These are phyloP conservation scores for Glycine soja DNA, from an alignment of 306 rosid species.

Conservation along the genomic window DNA sequence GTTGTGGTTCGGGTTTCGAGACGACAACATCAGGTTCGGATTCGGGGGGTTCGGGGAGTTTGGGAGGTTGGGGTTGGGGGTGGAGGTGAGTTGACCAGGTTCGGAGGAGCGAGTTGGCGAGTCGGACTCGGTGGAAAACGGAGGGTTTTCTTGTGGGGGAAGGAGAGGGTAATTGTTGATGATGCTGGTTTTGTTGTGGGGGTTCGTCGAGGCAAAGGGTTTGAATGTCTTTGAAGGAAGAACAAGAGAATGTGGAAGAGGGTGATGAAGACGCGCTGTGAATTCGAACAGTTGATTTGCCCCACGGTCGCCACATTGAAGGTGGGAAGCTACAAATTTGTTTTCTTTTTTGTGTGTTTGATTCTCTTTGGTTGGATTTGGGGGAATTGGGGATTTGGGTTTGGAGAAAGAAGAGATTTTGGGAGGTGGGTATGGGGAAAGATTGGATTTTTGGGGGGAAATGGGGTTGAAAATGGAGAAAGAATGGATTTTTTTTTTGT, in stretches of 20 bases:
- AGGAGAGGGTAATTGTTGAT: not conserved
- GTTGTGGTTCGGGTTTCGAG: not conserved
- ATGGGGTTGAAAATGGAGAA: not conserved
- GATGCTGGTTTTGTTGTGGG: slow-evolving; percentile 4
- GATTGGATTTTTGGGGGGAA: too few species aligned
- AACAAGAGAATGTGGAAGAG: slow-evolving; percentile 61
- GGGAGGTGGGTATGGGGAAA: not conserved
- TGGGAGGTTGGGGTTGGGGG: slow-evolving; percentile 10
- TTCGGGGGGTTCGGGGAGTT: slow-evolving; percentile 8
- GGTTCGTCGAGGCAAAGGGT: slow-evolving; percentile 71
- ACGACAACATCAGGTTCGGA: not conserved
- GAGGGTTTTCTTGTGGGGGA: slow-evolving; percentile 47
- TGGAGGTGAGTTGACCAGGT: slow-evolving; percentile 49
- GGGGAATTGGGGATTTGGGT: too few species aligned
- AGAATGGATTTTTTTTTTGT: not conserved
- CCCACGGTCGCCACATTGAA: slow-evolving; percentile 95
- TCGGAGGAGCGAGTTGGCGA: slow-evolving; percentile 69
- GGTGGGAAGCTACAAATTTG: slow-evolving; percentile 28
- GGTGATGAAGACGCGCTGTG: slow-evolving; percentile 54
- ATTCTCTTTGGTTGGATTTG: not conserved
- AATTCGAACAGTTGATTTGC: slow-evolving; percentile 74
- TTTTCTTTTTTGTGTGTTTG: too few species aligned
- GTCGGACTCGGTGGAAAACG: slow-evolving; percentile 79
- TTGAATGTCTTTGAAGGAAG: slow-evolving; percentile 90
- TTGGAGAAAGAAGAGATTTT: not conserved